A percentile compares a stretch with the other conserved stretches of the same genome.
Conservation (phyloP, 179 eudicot genomes). For the Heliamphora pulchella region DNA sequence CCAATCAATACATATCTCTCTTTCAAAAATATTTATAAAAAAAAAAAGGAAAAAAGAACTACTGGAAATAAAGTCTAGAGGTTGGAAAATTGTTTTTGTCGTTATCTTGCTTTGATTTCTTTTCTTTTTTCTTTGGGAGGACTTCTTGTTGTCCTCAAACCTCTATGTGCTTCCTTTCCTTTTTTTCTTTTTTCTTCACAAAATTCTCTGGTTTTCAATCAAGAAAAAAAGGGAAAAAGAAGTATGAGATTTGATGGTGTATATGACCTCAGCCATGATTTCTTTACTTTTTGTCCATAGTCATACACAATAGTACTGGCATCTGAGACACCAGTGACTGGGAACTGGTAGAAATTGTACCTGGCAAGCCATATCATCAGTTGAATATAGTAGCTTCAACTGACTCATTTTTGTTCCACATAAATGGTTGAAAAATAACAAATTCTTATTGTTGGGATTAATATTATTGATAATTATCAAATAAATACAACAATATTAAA, state of each 20-base stretch:
- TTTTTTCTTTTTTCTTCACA: not conserved
- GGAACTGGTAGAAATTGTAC: not conserved
- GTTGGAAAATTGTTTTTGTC: not conserved
- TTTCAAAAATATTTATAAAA: too few species aligned
- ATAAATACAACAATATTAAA: not conserved
- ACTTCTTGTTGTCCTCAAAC: not conserved
- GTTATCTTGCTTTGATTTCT: not conserved
- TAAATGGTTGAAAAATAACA: not conserved
- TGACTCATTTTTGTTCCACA: not conserved
- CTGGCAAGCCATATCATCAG: not conserved
- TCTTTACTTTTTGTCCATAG: not conserved
- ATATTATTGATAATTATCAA: not conserved
- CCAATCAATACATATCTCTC: not conserved
- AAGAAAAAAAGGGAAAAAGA: too few species aligned
- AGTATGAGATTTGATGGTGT: not conserved
- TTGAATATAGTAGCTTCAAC: not conserved
- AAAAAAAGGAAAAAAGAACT: too few species aligned
- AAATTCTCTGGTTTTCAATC: too few species aligned
- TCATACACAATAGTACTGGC: not conserved
- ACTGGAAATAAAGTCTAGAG: not conserved
- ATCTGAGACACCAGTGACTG: not conserved
- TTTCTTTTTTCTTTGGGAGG: not conserved
- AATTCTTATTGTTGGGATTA: not conserved
- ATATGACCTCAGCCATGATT: not conserved
- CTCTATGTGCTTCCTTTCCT: not conserved